These are phyloP conservation scores for Ballota nigra DNA, from an alignment of 257 asterid genomes.

Conservation along the genomic window DNA sequence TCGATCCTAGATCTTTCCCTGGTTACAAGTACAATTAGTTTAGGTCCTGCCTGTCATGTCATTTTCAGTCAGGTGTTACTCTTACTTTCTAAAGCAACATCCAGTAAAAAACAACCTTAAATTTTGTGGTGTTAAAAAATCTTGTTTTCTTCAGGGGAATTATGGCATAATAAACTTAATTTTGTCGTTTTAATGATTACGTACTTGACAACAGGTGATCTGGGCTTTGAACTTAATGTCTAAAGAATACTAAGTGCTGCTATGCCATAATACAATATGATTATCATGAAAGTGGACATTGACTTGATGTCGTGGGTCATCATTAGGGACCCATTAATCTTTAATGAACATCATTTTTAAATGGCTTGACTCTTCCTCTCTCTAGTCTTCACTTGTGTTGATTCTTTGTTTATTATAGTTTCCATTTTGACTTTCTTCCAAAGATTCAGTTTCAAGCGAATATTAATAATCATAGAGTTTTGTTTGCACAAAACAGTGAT, in stretches of 20 bases:
- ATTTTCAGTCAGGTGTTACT: background rate
- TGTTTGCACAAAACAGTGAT: background rate
- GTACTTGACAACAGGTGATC: background rate
- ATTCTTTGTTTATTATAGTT: background rate
- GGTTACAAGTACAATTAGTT: too few relatives aligned
- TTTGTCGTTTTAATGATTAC: background rate
- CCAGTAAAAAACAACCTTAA: background rate
- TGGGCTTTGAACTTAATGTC: background rate
- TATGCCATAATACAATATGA: background rate
- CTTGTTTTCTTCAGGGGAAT: constrained; percentile 1
- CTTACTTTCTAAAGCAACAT: constrained; percentile 1
- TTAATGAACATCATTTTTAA: background rate
- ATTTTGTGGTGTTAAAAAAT: background rate
- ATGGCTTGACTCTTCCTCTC: constrained; percentile 2
- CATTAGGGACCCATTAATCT: constrained; percentile 18
- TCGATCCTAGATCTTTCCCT: too few relatives aligned
- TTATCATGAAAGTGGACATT: background rate
- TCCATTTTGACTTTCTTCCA: background rate
- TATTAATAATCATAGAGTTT: background rate
- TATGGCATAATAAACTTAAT: background rate
- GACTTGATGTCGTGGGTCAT: constrained; percentile 5
- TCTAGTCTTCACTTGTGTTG: background rate
- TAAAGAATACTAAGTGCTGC: background rate
- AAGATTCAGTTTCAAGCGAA: background rate
- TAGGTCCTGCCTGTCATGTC: too few relatives aligned